Conservation (phyloP, 1,139 yeast species). For the Suhomyces bolitotheri region DNA sequence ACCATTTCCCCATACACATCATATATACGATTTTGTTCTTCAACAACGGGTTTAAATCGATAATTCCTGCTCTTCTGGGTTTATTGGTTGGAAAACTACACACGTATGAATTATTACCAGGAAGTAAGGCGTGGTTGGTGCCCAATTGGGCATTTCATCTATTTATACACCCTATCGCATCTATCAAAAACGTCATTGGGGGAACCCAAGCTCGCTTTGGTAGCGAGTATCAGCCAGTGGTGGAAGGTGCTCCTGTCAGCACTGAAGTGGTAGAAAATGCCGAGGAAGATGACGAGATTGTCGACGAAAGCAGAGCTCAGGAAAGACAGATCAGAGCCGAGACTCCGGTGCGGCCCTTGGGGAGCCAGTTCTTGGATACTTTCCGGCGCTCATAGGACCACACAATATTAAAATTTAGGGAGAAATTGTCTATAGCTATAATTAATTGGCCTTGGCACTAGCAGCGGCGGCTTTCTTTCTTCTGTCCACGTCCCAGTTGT, state of each 20-base stretch:
- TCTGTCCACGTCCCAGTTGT: slow-evolving; percentile 94
- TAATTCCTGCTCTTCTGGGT: slow-evolving; percentile 57
- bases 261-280: slow-evolving; percentile 16
- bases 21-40: slow-evolving; percentile 52
- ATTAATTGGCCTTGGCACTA: neutral
- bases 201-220: slow-evolving; percentile 2
- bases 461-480: slow-evolving; percentile 42
- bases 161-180: slow-evolving; percentile 26
- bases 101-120: slow-evolving; percentile 58
- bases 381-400: slow-evolving; percentile 33
- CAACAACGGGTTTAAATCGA: slow-evolving; percentile 54
- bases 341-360: slow-evolving; percentile 59
- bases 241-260: neutral
- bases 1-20: slow-evolving; percentile 58
- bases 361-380: slow-evolving; percentile 59
- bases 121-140: slow-evolving; percentile 55
- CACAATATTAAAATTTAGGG: neutral
- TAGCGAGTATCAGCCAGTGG: slow-evolving; percentile 4
- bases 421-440: neutral
- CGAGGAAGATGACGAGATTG: slow-evolving; percentile 11
- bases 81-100: slow-evolving; percentile 60
- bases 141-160: slow-evolving; percentile 30
- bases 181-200: neutral
- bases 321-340: slow-evolving; percentile 42
- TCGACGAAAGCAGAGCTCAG: slow-evolving; percentile 9